Evolutionary conservation across 225 moss, liverwort and hornwort genomes (phyloP).

Genomic region (Physcomitrium patens): DNA sequence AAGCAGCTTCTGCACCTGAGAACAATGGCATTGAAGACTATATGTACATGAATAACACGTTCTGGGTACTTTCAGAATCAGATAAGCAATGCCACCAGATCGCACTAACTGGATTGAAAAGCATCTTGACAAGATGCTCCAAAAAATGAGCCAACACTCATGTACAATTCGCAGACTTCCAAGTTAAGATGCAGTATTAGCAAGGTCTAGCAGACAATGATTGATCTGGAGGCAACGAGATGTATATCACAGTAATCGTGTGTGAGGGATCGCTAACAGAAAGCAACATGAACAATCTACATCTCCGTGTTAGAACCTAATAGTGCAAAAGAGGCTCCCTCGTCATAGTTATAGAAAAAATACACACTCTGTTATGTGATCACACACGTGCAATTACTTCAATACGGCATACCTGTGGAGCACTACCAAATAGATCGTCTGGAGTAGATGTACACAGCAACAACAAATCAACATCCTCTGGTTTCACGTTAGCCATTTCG

Average conservation of each 20-base stretch:
- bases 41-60: conserved; percentile 27
- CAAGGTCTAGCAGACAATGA: conserved; percentile 1
- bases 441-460: conserved; percentile 94
- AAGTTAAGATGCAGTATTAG: conserved; percentile 4
- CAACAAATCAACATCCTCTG: conserved; percentile 92
- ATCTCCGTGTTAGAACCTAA: not conserved
- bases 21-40: conserved; percentile 26
- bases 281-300: not conserved
- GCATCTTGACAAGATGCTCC: not conserved
- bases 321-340: not conserved
- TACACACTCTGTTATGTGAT: not conserved
- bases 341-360: conserved; percentile 4
- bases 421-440: conserved; percentile 97
- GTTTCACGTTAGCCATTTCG: conserved; percentile 90
- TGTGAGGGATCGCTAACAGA: not conserved
- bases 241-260: conserved; percentile 7
- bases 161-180: not conserved
- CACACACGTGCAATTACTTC: not conserved
- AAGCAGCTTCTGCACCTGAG: conserved; percentile 84
- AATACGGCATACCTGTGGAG: conserved; percentile 73
- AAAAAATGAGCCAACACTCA: not conserved
- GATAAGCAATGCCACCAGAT: conserved; percentile 5
- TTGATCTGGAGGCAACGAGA: not conserved
- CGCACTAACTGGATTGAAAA: conserved; percentile 13
- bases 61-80: conserved; percentile 1